Base-by-base conservation (phyloP, 2,329 filamentous ascomycete species). In the Stachybotrys chlorohalonatus region DNA sequence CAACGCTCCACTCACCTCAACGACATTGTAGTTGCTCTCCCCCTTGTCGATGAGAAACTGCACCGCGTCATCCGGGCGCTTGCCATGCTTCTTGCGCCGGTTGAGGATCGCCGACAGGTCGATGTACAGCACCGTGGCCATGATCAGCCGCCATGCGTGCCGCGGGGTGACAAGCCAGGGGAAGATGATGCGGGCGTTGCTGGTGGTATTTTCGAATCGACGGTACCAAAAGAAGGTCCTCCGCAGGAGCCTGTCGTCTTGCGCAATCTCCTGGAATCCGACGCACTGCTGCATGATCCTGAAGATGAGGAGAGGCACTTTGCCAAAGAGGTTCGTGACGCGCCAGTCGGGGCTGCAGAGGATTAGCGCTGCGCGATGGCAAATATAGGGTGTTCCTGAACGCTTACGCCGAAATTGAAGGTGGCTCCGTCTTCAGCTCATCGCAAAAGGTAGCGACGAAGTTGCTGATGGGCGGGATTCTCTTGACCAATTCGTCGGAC, bases 31-130 rank as follows among this genome's bases (percentile, higher is more conserved):
- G 11, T 76, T 70, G 15, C 63, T 66, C n/a, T 77, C 73, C 6
- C 75, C 79, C 32, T 73, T 65, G 47, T 84, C 80, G 17, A 84
- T 71, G 46, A 83, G 61, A 31, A 70, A 73, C 62, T 84, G 80
- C 60, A 84, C 58, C 0, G 78, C 68, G 58, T 84, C 81, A 2
- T 77, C 70, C 17, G 73, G 68, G 52, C 70, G 69, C 46, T 66
- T 64, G 1, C 74, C 77, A 1, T 65, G 67, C 53, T 63, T 70
- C 47, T 68, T 68, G 4, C 81, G 68, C 51, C 73, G 68, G 39
- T 77, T 68, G 46, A 81, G 70, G 11, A 83, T 71, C 6, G 67
- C 68, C 15, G 74, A 69, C 54, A 84, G 69, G 9, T 79, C 68
- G 60, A 72, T 70, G 61, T 77, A 80, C 16, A 84, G 66, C 53